These are phyloP conservation scores for Vigna mungo DNA, from an alignment of 306 rosid genomes.

Conservation along the genomic window DNA sequence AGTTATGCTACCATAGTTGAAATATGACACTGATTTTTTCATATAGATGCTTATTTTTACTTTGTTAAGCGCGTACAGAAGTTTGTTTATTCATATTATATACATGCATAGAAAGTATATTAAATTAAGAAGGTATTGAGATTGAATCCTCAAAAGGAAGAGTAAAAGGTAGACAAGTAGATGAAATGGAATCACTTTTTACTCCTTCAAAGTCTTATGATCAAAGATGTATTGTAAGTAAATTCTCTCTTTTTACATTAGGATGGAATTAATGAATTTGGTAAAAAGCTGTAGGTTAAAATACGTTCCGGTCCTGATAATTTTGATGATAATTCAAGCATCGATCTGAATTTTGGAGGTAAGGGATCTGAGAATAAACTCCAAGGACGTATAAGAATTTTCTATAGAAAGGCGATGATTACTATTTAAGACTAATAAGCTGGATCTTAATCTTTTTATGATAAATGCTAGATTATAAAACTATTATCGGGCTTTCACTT, in stretches of 20 bases:
- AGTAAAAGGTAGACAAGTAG: neutral
- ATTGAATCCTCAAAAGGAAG: neutral
- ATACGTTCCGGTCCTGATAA: neutral
- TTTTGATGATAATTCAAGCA: neutral
- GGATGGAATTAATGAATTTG: constrained; percentile 15
- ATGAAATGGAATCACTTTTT: neutral
- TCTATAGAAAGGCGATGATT: neutral
- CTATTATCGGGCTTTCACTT: too few relatives aligned
- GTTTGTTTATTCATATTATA: neutral
- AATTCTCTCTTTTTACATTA: neutral
- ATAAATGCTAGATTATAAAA: neutral
- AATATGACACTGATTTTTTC: neutral
- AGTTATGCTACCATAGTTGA: neutral
- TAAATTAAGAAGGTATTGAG: neutral
- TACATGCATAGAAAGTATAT: neutral
- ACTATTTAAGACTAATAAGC: neutral
- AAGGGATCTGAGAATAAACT: neutral
- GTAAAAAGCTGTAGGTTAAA: neutral
- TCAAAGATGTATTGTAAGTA: neutral
- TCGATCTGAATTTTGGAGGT: neutral
- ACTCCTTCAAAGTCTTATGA: neutral
- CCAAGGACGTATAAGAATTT: neutral
- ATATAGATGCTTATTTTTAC: neutral
- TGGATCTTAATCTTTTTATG: constrained; percentile 7
- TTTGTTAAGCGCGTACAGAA: neutral